These are phyloP conservation scores for Sorghum bicolor DNA, from an alignment of 176 grass and related monocot genomes.

Conservation along the genomic window DNA sequence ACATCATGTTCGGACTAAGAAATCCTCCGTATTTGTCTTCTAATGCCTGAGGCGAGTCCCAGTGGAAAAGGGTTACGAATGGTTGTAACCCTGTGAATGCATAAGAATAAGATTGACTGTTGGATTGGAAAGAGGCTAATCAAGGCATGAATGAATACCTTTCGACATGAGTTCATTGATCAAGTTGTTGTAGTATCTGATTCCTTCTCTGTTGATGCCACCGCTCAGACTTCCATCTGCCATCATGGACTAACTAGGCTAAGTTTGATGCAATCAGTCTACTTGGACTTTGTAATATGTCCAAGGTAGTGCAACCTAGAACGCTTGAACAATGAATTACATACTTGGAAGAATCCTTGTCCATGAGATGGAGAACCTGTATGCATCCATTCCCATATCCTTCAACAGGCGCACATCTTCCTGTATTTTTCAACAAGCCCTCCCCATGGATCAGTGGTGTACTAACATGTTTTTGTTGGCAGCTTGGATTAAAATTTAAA, in stretches of 20 bases:
- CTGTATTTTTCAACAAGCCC: not conserved
- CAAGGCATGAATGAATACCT: not conserved
- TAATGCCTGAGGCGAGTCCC: constrained; percentile 57
- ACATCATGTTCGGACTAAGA: constrained; percentile 54
- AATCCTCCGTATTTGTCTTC: constrained; percentile 62
- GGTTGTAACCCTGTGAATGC: constrained; percentile 43
- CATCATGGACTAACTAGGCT: too few relatives aligned
- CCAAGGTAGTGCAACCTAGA: not conserved
- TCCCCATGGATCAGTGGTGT: not conserved
- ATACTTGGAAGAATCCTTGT: constrained; percentile 64
- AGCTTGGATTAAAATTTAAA: not conserved
- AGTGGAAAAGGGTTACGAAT: constrained; percentile 62
- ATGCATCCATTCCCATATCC: constrained; percentile 63
- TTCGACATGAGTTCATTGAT: constrained; percentile 47
- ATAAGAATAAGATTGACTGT: not conserved
- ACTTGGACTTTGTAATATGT: not conserved
- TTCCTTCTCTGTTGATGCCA: constrained; percentile 50
- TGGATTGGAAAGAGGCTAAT: not conserved
- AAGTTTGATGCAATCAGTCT: not conserved
- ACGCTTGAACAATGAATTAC: not conserved
- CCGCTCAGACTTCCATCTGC: constrained; percentile 52
- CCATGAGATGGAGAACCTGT: constrained; percentile 70
- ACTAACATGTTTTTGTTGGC: not conserved
- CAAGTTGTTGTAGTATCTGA: constrained; percentile 53
- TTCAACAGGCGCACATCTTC: constrained; percentile 58